Evolutionary conservation across 2,329 filamentous ascomycete genomes (phyloP), one percentile per base, ranked within the genome.

Genomic region (Pestalotiopsis sp.): DNA sequence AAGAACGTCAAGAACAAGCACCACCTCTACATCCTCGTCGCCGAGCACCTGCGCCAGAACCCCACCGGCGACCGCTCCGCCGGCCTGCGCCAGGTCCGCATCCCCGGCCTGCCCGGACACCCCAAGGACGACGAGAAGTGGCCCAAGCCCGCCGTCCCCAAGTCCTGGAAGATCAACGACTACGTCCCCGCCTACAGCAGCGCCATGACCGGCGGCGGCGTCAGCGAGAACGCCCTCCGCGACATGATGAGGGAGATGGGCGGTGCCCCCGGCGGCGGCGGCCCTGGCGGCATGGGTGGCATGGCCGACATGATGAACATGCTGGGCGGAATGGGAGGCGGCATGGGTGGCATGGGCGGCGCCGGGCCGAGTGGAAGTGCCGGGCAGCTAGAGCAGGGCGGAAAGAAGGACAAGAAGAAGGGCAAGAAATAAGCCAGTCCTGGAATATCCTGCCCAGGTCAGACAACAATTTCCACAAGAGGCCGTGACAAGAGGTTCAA

Each of bases 211-310:
- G 96, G 96, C 9, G 96, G 96, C 12, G 96, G 96, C 45, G 94
- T 98, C 12, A 95, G 90, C 71, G 96, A 99, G 80, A 97, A 98
- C 77, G 89, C 98, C 71, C 90, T 98, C 77, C 94, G 96, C 84
- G 95, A 98, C 74, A 97, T 98, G 86, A 97, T 98, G 95, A 91
- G 90, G 76, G 94, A 97, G 83, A 97, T 98, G 94, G 85, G 82
- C 0, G 84, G 85, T 56, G 81, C 80, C 7, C 78, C 69, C 1
- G 80, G 76, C 2, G 78, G 75, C 1, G 76, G 72, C 4, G 75
- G 73, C 2, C 76, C 74, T 23, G 74, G 72, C 3, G 71, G 71
- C 14, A 69, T 73, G 73, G 45, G 69, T 56, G 36, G 61, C 65
- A 56, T 67, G 72, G 67, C 58, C 65, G 58, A 69, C 62, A 70